phyloP scores from a whole-genome alignment of 345 rosid genomes.

The Linum usitatissimum region DNA sequence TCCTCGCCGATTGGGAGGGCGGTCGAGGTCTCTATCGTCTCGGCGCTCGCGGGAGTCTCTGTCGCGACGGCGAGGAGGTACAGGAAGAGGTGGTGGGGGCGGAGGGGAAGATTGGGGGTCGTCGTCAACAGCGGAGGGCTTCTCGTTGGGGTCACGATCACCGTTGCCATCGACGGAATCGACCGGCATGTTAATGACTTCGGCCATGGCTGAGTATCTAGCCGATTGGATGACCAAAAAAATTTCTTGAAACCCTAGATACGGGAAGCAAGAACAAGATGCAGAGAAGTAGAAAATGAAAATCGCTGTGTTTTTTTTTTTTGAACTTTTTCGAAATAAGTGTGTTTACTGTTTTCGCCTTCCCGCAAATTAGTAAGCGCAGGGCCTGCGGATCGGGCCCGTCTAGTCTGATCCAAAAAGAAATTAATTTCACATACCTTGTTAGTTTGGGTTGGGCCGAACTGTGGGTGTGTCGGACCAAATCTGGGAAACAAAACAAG shows the following conservation, averaged over 20 bases:
- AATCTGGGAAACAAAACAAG: too few species aligned
- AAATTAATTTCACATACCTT: too few species aligned
- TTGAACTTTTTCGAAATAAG: neutral
- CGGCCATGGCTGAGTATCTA: slow-evolving; percentile 40
- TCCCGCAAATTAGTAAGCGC: neutral
- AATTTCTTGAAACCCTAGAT: neutral
- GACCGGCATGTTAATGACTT: slow-evolving; percentile 49
- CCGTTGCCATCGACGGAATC: slow-evolving; percentile 48
- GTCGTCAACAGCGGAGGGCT: slow-evolving; percentile 18
- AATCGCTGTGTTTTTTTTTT: neutral
- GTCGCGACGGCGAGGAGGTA: slow-evolving; percentile 44
- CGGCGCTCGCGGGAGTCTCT: slow-evolving; percentile 73
- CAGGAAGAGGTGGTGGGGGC: slow-evolving; percentile 22
- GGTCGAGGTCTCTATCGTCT: slow-evolving; percentile 51
- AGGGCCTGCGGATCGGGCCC: neutral
- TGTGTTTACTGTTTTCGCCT: neutral
- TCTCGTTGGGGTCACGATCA: slow-evolving; percentile 27
- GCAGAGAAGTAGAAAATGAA: neutral
- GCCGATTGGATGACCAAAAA: neutral
- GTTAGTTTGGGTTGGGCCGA: too few species aligned
- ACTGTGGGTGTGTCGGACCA: too few species aligned
- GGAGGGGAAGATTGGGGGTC: slow-evolving; percentile 25
- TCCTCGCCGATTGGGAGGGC: slow-evolving; percentile 49
- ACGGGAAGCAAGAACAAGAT: neutral
- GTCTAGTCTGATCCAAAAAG: too few species aligned